These are phyloP conservation scores for Colletotrichum sp. DNA, from an alignment of 2,329 filamentous ascomycete species.

Conservation along the genomic window DNA sequence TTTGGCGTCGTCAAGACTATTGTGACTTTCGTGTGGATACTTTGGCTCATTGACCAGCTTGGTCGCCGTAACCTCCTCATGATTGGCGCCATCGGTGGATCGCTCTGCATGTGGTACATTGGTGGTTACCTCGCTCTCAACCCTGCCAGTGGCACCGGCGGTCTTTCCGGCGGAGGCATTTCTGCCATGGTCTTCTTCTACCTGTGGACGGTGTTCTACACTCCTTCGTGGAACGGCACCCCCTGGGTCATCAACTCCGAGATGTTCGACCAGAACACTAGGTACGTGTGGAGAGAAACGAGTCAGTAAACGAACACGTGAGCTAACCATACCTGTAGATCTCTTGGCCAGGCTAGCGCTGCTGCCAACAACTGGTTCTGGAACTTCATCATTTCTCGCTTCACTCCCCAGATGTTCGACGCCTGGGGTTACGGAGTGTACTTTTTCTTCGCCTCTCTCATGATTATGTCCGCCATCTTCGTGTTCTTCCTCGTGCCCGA, in stretches of 20 bases:
- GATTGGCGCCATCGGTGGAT: constrained; percentile 62
- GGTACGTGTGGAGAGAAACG: not conserved
- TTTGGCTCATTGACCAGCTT: constrained; percentile 69
- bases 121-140: constrained; percentile 58
- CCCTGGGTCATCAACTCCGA: constrained; percentile 80
- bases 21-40: constrained; percentile 71
- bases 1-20: constrained; percentile 79
- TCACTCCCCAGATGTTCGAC: constrained; percentile 70
- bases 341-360: constrained; percentile 74
- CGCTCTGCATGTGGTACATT: constrained; percentile 65
- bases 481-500: constrained; percentile 69
- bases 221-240: constrained; percentile 74
- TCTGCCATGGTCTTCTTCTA: constrained; percentile 76
- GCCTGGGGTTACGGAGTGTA: constrained; percentile 68
- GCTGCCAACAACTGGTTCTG: constrained; percentile 76
- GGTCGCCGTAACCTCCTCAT: constrained; percentile 66
- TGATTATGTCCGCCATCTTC: constrained; percentile 62
- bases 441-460: constrained; percentile 71
- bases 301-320: not conserved
- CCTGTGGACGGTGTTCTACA: constrained; percentile 74
- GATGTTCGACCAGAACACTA: constrained; percentile 72
- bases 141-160: constrained; percentile 32
- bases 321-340: constrained; percentile 27
- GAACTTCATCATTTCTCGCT: constrained; percentile 73
- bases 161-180: constrained; percentile 52